Base-by-base conservation (phyloP, 805 yeast genomes). In the Candida namnaoensis region DNA sequence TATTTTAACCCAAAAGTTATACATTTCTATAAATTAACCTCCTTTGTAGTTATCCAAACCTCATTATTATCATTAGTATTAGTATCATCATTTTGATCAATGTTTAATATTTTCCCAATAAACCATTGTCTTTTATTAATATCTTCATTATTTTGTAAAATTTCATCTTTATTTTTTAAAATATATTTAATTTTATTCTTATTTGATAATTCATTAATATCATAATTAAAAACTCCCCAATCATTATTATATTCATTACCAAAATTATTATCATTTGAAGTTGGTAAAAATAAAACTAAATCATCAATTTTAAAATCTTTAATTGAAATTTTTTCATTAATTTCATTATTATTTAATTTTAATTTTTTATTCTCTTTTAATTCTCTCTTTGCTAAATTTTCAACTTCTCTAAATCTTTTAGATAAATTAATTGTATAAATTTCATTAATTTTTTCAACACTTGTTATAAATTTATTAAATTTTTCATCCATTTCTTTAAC, bases 351-450 rank as follows among this genome's bases (percentile, higher is more conserved):
- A n/a, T n/a, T n/a, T n/a, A n/a, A n/a, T 28, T 71, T 68, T 42
- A 74, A 66, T 41, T 58, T 54, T 46, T 72, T 74, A 50, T 75
- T 80, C 49, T 86, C 95, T 53, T 81, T 82, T 43, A 90, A 86
- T 45, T 86, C 70, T 54, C 78, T 84, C 53, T 93, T 80, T 2
- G 98, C 98, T 51, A 90, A 70, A 6, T 82, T 76, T 57, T 93
- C 98, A 39, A 91, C 95, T 54, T 91, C 98, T 42, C 74, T 77
- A 53, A 93, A 90, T 44, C 99, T 68, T 55, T 82, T 79, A 34
- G 80, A 71, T 3, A 88, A 75, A 12, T 76, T 65, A 12, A 63
- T 57, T 33, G 66, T 63, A 38, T 59, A 65, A 37, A 38, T 44
- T 37, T 33, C 41, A 35, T 60, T 61, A 15, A 67, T 44, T 39